Evolutionary conservation across 2,329 filamentous ascomycete species (phyloP), one percentile per base, ranked within the genome.

Genomic region (Xylariaceae sp.): DNA sequence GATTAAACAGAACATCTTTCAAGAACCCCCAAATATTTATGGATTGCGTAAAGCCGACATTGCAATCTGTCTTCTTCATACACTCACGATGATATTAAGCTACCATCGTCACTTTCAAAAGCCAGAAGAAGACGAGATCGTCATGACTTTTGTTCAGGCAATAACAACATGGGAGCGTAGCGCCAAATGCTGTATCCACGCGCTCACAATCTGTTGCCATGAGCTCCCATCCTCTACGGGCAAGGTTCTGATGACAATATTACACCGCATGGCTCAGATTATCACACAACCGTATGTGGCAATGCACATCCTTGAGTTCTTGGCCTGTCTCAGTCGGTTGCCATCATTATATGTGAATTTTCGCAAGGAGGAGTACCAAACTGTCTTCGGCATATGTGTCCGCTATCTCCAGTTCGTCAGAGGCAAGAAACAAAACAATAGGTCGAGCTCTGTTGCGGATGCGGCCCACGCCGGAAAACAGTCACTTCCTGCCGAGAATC

Each of bases 321-420:
- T 99, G n/a, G 88, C 89, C 9, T 87, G 90, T 47, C 79, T 99
- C 26, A 91, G 92, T 49, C 86, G 92, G 34, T 76, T 96, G 54
- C 89, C 89, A 9, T 83, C 89, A 56, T 79, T 96, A 1, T 95
- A 92, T 67, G 84, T 89, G 66, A 95, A 96, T 66, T 89, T 96
- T 68, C 83, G 89, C 48, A 87, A 95, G 63, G 90, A 96, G 40
- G 92, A 97, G 65, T 96, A 92, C 70, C 88, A 89, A 58, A 91
- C 89, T 50, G 89, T 97, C 1, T 97, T 99, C 68, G 94, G 89
- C 9, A 95, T 99, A 44, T 96, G 91, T 66, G 91, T 96, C 69
- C 85, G 91, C 49, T 97, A 96, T 68, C 76, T 99, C 37, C 89
- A 97, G 63, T 92, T 92, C 56, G 89, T 92, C 0, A 80, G 90